A percentile compares a stretch with the other conserved stretches of the same genome.
phyloP scores from a whole-genome alignment of 495 filamentous ascomycete species.

The Durotheca rogersii region DNA sequence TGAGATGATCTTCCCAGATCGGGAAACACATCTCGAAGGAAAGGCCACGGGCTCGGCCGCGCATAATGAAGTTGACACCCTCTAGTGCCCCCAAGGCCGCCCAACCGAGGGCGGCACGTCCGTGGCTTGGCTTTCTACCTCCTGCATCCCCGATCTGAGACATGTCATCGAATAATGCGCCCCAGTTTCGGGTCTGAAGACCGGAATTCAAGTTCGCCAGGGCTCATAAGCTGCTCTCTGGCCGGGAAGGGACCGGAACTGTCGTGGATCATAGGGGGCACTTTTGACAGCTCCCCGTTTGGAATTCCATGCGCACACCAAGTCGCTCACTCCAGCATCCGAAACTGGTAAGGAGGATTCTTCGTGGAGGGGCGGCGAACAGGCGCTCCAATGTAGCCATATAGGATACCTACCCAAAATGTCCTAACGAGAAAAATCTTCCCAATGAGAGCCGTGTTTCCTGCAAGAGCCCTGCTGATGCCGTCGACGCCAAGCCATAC shows the following conservation, averaged over 20 bases:
- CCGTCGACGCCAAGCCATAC: slow-evolving; percentile 4
- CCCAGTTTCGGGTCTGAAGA: background rate
- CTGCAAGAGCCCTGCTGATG: too few relatives aligned
- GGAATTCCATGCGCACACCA: background rate
- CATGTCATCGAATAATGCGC: background rate
- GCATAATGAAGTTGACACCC: too few relatives aligned
- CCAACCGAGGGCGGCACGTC: too few relatives aligned
- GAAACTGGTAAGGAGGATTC: slow-evolving; percentile 21
- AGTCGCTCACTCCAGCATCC: slow-evolving; percentile 3
- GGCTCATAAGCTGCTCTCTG: too few relatives aligned
- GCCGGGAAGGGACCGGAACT: background rate
- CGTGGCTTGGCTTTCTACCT: background rate
- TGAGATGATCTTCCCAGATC: too few relatives aligned
- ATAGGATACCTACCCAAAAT: slow-evolving; percentile 6
- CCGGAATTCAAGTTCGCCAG: background rate
- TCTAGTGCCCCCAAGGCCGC: too few relatives aligned
- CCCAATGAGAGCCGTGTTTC: slow-evolving; percentile 5
- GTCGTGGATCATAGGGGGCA: slow-evolving; percentile 6
- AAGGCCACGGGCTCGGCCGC: too few relatives aligned
- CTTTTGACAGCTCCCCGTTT: background rate
- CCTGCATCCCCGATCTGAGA: background rate
- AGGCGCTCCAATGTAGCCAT: background rate
- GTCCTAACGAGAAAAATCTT: slow-evolving; percentile 3
- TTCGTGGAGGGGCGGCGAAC: slow-evolving; percentile 5
- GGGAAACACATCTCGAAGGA: too few relatives aligned